Evolutionary conservation across 2,329 filamentous ascomycete species (phyloP), one percentile per base, ranked within the genome.

Genomic region (Furcasterigmium furcatum): DNA sequence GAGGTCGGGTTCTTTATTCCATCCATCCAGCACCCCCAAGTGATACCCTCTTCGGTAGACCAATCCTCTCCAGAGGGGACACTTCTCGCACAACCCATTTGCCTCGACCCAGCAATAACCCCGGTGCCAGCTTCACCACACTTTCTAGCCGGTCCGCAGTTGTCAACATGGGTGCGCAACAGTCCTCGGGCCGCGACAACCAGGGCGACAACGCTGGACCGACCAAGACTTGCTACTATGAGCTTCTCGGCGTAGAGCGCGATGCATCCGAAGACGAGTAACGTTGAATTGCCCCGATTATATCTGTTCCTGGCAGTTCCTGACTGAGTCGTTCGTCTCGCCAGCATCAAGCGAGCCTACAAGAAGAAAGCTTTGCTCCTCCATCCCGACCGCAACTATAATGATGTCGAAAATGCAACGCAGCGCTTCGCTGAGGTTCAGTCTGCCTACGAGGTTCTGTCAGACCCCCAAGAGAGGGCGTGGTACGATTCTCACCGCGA

Each of bases 401-500:
- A 88, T 57, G 85, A 96, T 60, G 84, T 87, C 50, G 90, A 95
- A 58, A 80, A 83, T 52, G 85, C 92, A 3, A 99, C 94, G 2
- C 80, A 76, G 54, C 82, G 85, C 43, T 99, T 99, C 62, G 91
- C 94, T 41, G 91, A 96, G 61, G 78, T 97, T 22, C 92, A 96
- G 64, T 80, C 91, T 29, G 94, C 94, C 39, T 95, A 99, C 63
- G 90, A 97, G 64, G 82, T 99, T n/a, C 79, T 99, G 1, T 95
- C 91, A 2, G 94, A 99, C 63, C 84, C 91, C 10, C 92, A 99
- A 63, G 94, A 99, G 65, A 83, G 94, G 55, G 87, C 91, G 25
- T 99, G 94, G 94, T 99, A 99, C 70, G 92, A 99, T 67, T 91
- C 91, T 3, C 94, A 99, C 62, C 85, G 90, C 49, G 85, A 91